Evolutionary conservation across 495 filamentous ascomycete species (phyloP).

Genomic region (Penicillium coprophilum): DNA sequence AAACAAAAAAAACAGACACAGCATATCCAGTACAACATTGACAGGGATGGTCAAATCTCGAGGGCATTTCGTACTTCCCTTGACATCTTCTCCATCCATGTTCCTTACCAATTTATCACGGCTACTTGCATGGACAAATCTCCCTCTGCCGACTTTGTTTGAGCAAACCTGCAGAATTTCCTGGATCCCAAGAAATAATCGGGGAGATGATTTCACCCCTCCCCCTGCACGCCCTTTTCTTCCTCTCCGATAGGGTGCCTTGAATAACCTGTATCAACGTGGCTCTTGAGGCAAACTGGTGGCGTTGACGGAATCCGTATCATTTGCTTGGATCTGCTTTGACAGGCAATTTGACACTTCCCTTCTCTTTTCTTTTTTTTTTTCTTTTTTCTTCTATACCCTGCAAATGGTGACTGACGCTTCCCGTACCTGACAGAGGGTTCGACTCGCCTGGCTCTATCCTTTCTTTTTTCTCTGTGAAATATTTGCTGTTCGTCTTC

Average conservation of each 20-base stretch:
- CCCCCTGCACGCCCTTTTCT: no score
- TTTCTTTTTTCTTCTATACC: conserved; percentile 14
- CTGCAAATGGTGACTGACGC: conserved; percentile 23
- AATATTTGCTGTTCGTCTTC: conserved; percentile 32
- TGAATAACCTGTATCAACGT: conserved; percentile 22
- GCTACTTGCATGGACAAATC: conserved; percentile 31
- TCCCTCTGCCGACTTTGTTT: conserved; percentile 31
- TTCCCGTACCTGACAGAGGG: conserved; percentile 32
- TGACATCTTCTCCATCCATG: conserved; percentile 22
- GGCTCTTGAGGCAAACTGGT: conserved; percentile 29
- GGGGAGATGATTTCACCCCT: conserved; percentile 25
- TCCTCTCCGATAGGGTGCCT: conserved; percentile 28
- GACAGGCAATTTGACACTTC: no score
- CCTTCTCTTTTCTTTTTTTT: conserved; percentile 18
- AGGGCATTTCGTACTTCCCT: background rate
- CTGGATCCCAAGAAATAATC: conserved; percentile 9
- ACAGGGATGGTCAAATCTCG: conserved; percentile 4
- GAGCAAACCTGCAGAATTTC: conserved; percentile 30
- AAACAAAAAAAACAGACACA: background rate
- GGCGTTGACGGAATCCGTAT: conserved; percentile 31
- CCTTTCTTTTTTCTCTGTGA: conserved; percentile 29
- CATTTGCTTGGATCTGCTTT: no score
- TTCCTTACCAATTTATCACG: conserved; percentile 26
- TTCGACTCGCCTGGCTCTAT: conserved; percentile 24
- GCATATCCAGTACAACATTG: background rate